Evolutionary conservation across 2,329 filamentous ascomycete species (phyloP).

Genomic region (Arthrobotrys conoides): DNA sequence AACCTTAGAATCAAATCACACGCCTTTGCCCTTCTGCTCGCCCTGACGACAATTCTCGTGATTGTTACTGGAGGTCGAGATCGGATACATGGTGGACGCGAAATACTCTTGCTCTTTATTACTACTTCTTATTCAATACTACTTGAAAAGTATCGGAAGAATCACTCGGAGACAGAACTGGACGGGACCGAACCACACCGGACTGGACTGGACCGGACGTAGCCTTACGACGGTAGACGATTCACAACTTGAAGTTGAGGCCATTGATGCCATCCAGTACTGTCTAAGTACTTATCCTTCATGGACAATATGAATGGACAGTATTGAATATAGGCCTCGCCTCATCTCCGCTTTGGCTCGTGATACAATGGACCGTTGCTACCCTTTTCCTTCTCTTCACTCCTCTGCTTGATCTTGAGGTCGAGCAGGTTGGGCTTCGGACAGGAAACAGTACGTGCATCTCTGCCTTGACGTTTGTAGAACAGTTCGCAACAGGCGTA

Average conservation of each 20-base stretch:
- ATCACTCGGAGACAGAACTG: neutral
- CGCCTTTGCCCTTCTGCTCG: slow-evolving; percentile 59
- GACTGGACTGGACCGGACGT: neutral
- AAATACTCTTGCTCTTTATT: slow-evolving; percentile 31
- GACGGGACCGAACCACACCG: neutral
- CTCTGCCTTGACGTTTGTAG: slow-evolving; percentile 83
- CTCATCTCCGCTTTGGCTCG: slow-evolving; percentile 64
- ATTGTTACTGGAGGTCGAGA: slow-evolving; percentile 59
- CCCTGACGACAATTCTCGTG: slow-evolving; percentile 55
- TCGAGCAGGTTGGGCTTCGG: slow-evolving; percentile 84
- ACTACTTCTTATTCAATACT: neutral
- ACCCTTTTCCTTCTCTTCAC: slow-evolving; percentile 66
- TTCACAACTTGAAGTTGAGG: neutral
- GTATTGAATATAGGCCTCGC: slow-evolving; percentile 2
- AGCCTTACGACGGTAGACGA: neutral
- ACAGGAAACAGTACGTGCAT: slow-evolving; percentile 83
- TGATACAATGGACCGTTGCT: slow-evolving; percentile 13
- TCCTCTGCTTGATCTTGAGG: slow-evolving; percentile 86
- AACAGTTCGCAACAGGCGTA: slow-evolving; percentile 95
- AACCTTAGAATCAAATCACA: slow-evolving; percentile 74
- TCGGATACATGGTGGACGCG: slow-evolving; percentile 60
- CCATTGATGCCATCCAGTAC: too few species aligned
- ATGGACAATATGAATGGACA: neutral
- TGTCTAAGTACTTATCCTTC: too few species aligned
- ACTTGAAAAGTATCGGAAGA: neutral